A percentile compares a stretch with the other conserved stretches of the same genome.
Conservation (phyloP, 116 monocot species). For the Phalaenopsis hybrid region DNA sequence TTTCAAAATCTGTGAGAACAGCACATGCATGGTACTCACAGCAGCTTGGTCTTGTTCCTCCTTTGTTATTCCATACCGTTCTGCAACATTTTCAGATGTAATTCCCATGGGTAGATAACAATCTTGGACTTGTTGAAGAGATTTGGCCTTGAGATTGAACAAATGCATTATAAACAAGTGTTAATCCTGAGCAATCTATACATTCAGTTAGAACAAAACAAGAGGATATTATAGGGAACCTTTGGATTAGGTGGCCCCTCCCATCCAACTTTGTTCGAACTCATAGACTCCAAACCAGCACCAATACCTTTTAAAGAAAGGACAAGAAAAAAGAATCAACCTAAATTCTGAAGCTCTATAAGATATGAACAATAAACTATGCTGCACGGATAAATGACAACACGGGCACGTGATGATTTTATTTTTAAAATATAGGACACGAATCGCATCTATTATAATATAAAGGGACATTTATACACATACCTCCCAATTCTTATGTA, state of each 20-base stretch:
- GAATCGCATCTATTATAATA: too few relatives aligned
- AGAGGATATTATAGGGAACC: slow-evolving; percentile 17
- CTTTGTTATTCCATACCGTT: slow-evolving; percentile 58
- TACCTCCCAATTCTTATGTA: too few relatives aligned
- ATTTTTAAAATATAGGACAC: too few relatives aligned
- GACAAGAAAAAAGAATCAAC: not conserved
- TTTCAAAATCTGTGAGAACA: not conserved
- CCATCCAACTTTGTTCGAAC: slow-evolving; percentile 26
- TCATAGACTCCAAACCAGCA: slow-evolving; percentile 74
- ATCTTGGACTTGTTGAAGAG: slow-evolving; percentile 46
- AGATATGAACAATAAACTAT: not conserved
- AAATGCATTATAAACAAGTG: not conserved
- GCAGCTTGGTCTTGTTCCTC: slow-evolving; percentile 73
- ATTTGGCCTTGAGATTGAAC: slow-evolving; percentile 19
- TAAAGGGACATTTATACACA: too few relatives aligned
- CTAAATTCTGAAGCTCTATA: not conserved
- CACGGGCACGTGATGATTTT: too few relatives aligned
- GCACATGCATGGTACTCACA: slow-evolving; percentile 24
- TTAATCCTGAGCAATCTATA: not conserved
- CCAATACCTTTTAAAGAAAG: slow-evolving; percentile 39
- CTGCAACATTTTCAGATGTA: slow-evolving; percentile 68
- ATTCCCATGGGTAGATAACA: slow-evolving; percentile 73
- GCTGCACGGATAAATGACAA: too few relatives aligned
- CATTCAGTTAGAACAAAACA: not conserved
- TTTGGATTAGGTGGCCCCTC: slow-evolving; percentile 38